Conservation (phyloP, 2,329 filamentous ascomycete genomes). For the Fusarium clavum region DNA sequence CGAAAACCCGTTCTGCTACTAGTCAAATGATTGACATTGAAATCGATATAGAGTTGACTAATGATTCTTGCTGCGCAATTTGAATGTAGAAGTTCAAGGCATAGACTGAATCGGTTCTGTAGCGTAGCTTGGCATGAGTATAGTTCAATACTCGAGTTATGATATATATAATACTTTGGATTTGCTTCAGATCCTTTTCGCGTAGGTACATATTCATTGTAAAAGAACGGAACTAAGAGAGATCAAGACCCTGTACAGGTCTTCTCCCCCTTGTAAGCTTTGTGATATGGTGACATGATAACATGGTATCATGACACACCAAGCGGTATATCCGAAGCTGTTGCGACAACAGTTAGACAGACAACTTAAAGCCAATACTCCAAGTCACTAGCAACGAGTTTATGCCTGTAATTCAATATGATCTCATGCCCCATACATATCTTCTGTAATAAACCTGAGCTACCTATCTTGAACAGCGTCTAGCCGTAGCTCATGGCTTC, state of each 20-base stretch:
- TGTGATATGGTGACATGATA: not conserved
- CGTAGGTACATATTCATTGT: not conserved
- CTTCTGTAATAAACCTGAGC: not conserved
- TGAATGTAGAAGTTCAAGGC: not conserved
- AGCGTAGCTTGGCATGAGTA: not conserved
- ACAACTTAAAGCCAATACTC: not conserved
- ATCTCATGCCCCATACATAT: not conserved
- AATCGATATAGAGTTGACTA: not conserved
- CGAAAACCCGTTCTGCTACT: not conserved
- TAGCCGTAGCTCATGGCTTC: conserved; percentile 1
- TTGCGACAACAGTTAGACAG: not conserved
- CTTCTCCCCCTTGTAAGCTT: not conserved
- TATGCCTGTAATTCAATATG: not conserved
- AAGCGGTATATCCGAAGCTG: not conserved
- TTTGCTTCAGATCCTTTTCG: not conserved
- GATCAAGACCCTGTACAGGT: not conserved
- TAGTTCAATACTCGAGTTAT: not conserved
- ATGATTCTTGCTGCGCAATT: not conserved
- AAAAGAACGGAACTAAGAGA: not conserved
- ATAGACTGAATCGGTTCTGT: not conserved
- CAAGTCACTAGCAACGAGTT: not conserved
- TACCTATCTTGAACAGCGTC: not conserved
- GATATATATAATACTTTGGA: not conserved
- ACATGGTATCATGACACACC: not conserved
- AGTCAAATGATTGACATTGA: not conserved